These are phyloP conservation scores for Boletus rubropictus DNA, from an alignment of 768 basidiomycete species.

Conservation along the genomic window DNA sequence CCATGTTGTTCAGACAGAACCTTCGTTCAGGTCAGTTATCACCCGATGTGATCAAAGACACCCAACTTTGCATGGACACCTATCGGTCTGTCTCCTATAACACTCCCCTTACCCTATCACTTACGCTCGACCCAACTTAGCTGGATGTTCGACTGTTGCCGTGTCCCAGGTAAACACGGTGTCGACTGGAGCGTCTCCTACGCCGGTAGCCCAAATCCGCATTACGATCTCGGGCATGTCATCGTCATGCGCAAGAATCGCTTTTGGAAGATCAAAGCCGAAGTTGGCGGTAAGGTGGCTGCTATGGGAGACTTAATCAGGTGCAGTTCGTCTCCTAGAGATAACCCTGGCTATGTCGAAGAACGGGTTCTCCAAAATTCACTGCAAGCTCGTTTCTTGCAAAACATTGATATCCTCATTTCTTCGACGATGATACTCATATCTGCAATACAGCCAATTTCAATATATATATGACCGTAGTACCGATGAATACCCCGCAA, in stretches of 20 bases:
- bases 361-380: background rate
- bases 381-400: background rate
- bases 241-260: conserved; percentile 82
- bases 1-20: conserved; percentile 67
- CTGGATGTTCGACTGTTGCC: conserved; percentile 92
- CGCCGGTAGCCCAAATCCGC: conserved; percentile 39
- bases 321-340: conserved; percentile 33
- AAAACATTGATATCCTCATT: background rate
- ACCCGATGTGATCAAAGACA: conserved; percentile 64
- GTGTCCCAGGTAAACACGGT: conserved; percentile 67
- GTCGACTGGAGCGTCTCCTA: conserved; percentile 74
- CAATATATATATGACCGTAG: conserved; percentile 67
- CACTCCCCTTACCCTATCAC: background rate
- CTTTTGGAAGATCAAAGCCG: conserved; percentile 72
- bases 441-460: conserved; percentile 50
- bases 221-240: conserved; percentile 64
- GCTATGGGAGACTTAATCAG: conserved; percentile 60
- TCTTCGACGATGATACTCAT: conserved; percentile 1
- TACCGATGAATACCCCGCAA: conserved; percentile 55
- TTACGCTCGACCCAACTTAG: conserved; percentile 32
- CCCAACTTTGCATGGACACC: conserved; percentile 80
- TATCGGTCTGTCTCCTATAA: conserved; percentile 48
- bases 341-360: background rate
- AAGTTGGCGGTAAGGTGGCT: conserved; percentile 49
- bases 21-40: conserved; percentile 60